Base-by-base conservation (phyloP, 805 yeast genomes). In the Lipomyces lipofer region DNA sequence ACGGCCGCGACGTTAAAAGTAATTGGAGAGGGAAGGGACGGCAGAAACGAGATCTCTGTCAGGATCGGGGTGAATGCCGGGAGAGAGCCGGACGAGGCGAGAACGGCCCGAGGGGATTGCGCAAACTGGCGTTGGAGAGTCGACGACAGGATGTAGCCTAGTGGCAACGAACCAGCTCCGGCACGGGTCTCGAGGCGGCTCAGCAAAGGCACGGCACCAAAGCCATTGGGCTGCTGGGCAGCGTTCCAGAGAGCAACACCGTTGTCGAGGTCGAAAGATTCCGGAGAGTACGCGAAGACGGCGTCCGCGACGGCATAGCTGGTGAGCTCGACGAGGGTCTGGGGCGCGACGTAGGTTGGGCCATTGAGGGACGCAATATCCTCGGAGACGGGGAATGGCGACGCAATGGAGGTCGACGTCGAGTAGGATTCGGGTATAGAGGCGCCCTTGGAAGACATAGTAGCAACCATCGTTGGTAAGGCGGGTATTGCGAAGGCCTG, bases 81-180 rank as follows among this genome's bases (percentile, higher is more conserved):
- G 67, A 90, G 75, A 27, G 89, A 83, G 58, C 81, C 80, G 28
- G 88, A 80, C 39, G 91, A 84, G 44, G 84, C 77, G 35, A 91
- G 67, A 58, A 84, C 75, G 65, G 78, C 58, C 69, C 78, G 56
- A 9, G 51, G 52, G 35, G 75, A 73, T 2, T 49, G 43, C 24
- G 59, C 49, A 36, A 22, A 17, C 24, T 63, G 57, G 47, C 58
- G 56, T 10, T 29, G 47, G 17, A 47, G 33, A 29, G 17, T 24
- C 39, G 61, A 39, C 51, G 62, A 57, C 25, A 65, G 54, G 50
- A 81, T 69, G 71, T 84, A 91, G 35, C 97, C 97, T 47, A 87
- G 73, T 43, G 92, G 78, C 25, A 87, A 80, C 58, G 82, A 78
- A 43, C 92, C 88, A 29, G 96, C 94, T 64, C 97, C 97, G 1